Conservation (phyloP, 345 rosid species). For the Clausena lansium region DNA sequence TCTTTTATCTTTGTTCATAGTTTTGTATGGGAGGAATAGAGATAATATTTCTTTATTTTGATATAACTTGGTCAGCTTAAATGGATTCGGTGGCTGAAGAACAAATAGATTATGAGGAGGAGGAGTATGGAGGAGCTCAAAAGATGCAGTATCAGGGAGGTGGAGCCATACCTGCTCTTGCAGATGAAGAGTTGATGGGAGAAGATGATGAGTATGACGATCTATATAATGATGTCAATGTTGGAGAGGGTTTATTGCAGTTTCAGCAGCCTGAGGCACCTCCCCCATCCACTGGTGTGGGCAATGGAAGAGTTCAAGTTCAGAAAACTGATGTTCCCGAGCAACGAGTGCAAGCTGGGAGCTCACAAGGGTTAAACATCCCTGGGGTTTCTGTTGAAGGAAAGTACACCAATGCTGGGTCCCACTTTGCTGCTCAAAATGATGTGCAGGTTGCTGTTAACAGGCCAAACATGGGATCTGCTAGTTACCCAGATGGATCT, state of each 20-base stretch:
- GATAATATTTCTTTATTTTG: slow-evolving; percentile 18
- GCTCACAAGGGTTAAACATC: slow-evolving; percentile 33
- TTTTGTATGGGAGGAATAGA: slow-evolving; percentile 9
- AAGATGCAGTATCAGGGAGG: slow-evolving; percentile 67
- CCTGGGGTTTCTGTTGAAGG: slow-evolving; percentile 47
- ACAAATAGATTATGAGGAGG: slow-evolving; percentile 47
- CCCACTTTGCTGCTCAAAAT: slow-evolving; percentile 30
- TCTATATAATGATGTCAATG: slow-evolving; percentile 84
- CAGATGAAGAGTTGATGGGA: slow-evolving; percentile 73
- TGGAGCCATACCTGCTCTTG: slow-evolving; percentile 82
- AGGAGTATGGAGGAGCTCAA: slow-evolving; percentile 54
- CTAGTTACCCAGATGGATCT: slow-evolving; percentile 42
- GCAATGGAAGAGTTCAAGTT: slow-evolving; percentile 42
- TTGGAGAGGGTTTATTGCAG: slow-evolving; percentile 72
- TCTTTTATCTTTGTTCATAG: slow-evolving; percentile 5
- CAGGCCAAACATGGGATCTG: slow-evolving; percentile 50
- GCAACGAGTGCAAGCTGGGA: slow-evolving; percentile 36
- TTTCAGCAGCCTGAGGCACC: slow-evolving; percentile 56
- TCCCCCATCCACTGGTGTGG: slow-evolving; percentile 28
- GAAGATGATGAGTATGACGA: slow-evolving; percentile 89
- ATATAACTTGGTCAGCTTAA: slow-evolving; percentile 35
- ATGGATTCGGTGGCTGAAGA: slow-evolving; percentile 54
- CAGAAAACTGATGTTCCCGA: slow-evolving; percentile 38
- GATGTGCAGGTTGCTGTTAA: slow-evolving; percentile 37
- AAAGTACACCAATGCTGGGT: slow-evolving; percentile 41